phyloP scores from a whole-genome alignment of 1,139 yeast genomes.

The Ogataea hybrid region DNA sequence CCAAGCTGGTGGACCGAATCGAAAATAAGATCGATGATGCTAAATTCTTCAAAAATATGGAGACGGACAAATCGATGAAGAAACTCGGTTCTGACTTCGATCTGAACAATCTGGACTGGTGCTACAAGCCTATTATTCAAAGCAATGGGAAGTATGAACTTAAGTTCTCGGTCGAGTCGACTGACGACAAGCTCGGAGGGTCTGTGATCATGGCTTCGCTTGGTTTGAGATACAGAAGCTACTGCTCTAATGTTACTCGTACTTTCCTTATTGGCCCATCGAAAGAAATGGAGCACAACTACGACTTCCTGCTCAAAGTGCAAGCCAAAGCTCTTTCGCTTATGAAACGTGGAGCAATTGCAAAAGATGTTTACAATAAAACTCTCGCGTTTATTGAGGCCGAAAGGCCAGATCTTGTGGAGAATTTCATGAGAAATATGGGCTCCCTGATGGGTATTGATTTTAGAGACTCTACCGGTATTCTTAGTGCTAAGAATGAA shows the following conservation, averaged over 20 bases:
- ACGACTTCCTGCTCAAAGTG: slow-evolving; percentile 69
- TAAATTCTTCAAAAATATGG: slow-evolving; percentile 53
- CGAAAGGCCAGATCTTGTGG: slow-evolving; percentile 61
- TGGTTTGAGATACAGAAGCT: slow-evolving; percentile 85
- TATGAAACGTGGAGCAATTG: slow-evolving; percentile 66
- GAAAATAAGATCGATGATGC: slow-evolving; percentile 80
- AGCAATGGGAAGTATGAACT: slow-evolving; percentile 86
- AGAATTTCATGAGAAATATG: slow-evolving; percentile 70
- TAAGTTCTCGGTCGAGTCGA: slow-evolving; percentile 80
- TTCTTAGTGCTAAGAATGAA: slow-evolving; percentile 72
- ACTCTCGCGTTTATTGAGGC: slow-evolving; percentile 57
- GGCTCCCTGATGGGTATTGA: slow-evolving; percentile 94
- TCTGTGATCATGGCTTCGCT: slow-evolving; percentile 84
- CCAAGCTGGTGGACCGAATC: slow-evolving; percentile 69
- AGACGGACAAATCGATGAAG: slow-evolving; percentile 57
- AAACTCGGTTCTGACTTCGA: slow-evolving; percentile 62
- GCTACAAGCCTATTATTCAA: slow-evolving; percentile 88
- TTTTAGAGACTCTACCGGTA: slow-evolving; percentile 76
- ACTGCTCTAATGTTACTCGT: slow-evolving; percentile 86
- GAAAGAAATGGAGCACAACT: slow-evolving; percentile 71
- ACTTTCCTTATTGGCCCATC: slow-evolving; percentile 91
- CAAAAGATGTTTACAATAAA: slow-evolving; percentile 64
- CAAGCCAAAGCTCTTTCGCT: slow-evolving; percentile 60
- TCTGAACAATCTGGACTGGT: slow-evolving; percentile 83
- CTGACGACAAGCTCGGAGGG: slow-evolving; percentile 63